A percentile compares a stretch with the other conserved stretches of the same genome.
Evolutionary conservation across 2,329 filamentous ascomycete species (phyloP).

Genomic region (Lasiodiplodia gonubiensis): DNA sequence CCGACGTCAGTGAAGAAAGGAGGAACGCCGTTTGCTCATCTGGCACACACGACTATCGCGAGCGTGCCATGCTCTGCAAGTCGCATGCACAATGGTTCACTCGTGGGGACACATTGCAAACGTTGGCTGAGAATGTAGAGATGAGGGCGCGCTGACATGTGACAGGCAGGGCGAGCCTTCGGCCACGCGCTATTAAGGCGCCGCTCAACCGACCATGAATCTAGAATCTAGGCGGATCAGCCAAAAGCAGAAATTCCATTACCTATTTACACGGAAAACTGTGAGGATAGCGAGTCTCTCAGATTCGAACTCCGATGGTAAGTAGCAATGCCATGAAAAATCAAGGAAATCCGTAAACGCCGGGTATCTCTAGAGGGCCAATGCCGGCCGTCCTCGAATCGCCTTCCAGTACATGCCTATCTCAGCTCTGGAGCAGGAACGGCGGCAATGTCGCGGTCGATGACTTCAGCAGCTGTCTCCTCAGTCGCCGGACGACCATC

Average conservation of each 20-base stretch:
- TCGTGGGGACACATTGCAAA: neutral
- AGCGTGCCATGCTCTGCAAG: neutral
- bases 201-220: neutral
- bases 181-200: neutral
- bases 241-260: neutral
- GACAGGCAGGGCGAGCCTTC: neutral
- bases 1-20: neutral
- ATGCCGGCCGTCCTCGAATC: neutral
- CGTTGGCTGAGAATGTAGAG: neutral
- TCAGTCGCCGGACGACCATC: conserved; percentile 51
- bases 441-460: conserved; percentile 26
- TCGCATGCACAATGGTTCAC: neutral
- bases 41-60: neutral
- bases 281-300: neutral
- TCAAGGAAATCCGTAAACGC: neutral
- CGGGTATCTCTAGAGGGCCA: conserved; percentile 20
- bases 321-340: neutral
- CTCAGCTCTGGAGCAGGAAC: conserved; percentile 21
- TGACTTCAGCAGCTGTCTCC: conserved; percentile 21
- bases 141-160: neutral
- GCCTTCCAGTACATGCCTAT: conserved; percentile 6
- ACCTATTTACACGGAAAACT: neutral
- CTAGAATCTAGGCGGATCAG: neutral
- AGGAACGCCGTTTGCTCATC: neutral
- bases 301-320: neutral